Conservation (phyloP, 805 yeast species). For the Myxozyma lipomycoides region DNA sequence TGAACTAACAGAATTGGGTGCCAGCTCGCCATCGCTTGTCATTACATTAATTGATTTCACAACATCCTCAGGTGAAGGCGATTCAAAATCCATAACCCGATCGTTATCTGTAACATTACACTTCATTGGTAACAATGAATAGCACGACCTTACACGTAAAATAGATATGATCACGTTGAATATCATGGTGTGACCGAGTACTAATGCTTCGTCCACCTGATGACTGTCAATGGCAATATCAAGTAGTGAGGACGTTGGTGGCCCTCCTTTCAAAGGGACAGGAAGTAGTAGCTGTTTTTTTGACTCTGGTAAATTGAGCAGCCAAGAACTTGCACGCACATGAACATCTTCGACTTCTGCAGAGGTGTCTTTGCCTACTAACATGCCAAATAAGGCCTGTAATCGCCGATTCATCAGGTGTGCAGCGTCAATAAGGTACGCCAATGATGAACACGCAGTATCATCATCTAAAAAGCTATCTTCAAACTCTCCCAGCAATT, state of each 20-base stretch:
- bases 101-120: neutral
- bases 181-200: conserved; percentile 10
- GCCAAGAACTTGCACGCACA: conserved; percentile 9
- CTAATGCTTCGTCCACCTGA: conserved; percentile 17
- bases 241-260: neutral
- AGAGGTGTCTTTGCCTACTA: neutral
- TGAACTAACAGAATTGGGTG: conserved; percentile 2
- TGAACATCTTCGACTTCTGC: conserved; percentile 3
- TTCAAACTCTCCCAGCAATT: conserved; percentile 10
- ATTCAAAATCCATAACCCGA: neutral
- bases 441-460: conserved; percentile 10
- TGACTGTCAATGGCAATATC: neutral
- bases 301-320: conserved; percentile 12
- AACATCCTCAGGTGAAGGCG: neutral
- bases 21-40: neutral
- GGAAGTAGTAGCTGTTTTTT: conserved; percentile 5
- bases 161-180: conserved; percentile 7
- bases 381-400: neutral
- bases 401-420: conserved; percentile 1
- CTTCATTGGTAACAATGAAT: conserved; percentile 12
- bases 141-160: conserved; percentile 10
- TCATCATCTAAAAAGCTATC: conserved; percentile 5
- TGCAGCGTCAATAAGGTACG: conserved; percentile 12
- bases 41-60: neutral
- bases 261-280: neutral